Evolutionary conservation across 805 yeast species (phyloP).

Genomic region (Ogataea pilisensis): DNA sequence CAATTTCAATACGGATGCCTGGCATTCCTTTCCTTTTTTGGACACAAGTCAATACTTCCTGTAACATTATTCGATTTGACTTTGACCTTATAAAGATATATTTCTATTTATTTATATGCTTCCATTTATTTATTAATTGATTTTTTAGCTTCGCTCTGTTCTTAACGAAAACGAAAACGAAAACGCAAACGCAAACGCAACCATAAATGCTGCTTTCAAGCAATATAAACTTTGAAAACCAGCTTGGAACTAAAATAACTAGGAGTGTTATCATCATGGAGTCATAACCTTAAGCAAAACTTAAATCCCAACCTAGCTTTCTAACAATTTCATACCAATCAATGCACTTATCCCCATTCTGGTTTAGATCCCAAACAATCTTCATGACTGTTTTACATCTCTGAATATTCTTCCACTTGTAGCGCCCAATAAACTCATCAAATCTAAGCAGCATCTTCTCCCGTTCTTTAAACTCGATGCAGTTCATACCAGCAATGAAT

Average conservation of each 20-base stretch:
- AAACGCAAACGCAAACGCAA: too few species aligned
- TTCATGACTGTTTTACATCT: constrained; percentile 42
- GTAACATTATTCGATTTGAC: too few species aligned
- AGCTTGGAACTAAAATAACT: too few species aligned
- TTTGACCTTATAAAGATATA: too few species aligned
- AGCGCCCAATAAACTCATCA: constrained; percentile 53
- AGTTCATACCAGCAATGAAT: constrained; percentile 72
- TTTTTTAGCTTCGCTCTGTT: not conserved
- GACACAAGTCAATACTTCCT: too few species aligned
- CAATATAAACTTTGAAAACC: too few species aligned
- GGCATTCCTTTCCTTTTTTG: too few species aligned
- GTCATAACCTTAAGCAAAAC: constrained; percentile 72
- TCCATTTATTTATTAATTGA: not conserved
- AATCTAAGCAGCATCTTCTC: constrained; percentile 48
- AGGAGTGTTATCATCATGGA: too few species aligned
- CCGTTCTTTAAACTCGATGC: constrained; percentile 50
- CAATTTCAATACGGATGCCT: too few species aligned
- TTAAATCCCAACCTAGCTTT: constrained; percentile 70
- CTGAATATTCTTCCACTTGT: constrained; percentile 60
- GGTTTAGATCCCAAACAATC: constrained; percentile 45
- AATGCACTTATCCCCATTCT: constrained; percentile 53
- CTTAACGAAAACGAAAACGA: too few species aligned
- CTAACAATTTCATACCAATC: constrained; percentile 73
- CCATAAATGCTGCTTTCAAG: too few species aligned
- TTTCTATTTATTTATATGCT: not conserved